Base-by-base conservation (phyloP, 2,329 filamentous ascomycete species). In the Epichloe elymi region DNA sequence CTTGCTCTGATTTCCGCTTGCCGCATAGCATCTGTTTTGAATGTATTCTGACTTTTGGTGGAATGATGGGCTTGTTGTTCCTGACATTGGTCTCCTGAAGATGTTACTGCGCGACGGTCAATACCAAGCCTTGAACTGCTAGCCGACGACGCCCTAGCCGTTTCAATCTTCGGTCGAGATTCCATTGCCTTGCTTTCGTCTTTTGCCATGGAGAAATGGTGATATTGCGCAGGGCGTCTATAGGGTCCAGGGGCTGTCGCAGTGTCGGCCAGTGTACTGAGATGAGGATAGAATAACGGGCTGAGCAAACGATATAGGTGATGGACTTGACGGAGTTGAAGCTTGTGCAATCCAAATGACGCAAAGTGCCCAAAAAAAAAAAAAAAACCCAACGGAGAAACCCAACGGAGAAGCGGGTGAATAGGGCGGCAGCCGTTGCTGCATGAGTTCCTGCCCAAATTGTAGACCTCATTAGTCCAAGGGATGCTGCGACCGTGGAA, bases 1-100 rank as follows among this genome's bases (percentile, higher is more conserved):
- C 40, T 50, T 11, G 51, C 39, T 36, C 37, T 50, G 40, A 11
- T 23, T 23, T 51, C 52, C 6, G 52, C 52, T 33, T 49, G 40
- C 30, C 19, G 36, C 46, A 49, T 20, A 15, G 43, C n/a, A 10
- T 43, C 38, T n/a, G 50, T 44, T 23, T 48, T 17, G n/a, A 43
- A 43, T 6, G 35, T 15, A 8, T 5, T n/a, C n/a, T 19, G 50
- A 5, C 6, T n/a, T 10, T 12, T n/a, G 38, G 11, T n/a, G 4
- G 7, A 35, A 23, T 14, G 35, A 4, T 17, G 26, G 10, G 38
- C 43, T 17, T 38, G 11, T 26, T 42, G 11, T 17, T 42, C 36
- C n/a, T 4, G 8, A 14, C 5, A 38, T 23, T 20, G 45, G 3
- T 14, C 19, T 26, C 30, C 44, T 26, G 45, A 14, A 20, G 19